Evolutionary conservation across 2,329 filamentous ascomycete species (phyloP).

Genomic region (Fusarium sp.): DNA sequence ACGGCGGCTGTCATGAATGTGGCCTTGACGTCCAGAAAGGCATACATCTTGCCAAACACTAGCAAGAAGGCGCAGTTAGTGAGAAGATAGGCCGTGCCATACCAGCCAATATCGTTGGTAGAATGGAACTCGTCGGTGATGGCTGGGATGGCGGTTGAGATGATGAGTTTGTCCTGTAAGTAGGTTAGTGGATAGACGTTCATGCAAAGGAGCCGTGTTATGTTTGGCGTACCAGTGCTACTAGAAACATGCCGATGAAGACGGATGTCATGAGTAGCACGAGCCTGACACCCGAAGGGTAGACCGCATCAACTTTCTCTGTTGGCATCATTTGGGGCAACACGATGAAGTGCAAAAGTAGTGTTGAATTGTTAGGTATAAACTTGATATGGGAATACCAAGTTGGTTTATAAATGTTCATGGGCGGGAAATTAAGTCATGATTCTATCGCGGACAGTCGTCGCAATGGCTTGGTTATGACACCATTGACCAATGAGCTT

Average conservation of each 20-base stretch:
- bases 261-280: constrained; percentile 10
- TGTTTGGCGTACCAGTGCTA: constrained; percentile 3
- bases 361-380: neutral
- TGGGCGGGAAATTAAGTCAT: neutral
- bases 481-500: constrained; percentile 27
- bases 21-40: constrained; percentile 51
- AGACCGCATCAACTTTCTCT: neutral
- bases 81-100: constrained; percentile 53
- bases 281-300: constrained; percentile 8
- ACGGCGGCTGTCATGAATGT: constrained; percentile 43
- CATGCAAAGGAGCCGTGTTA: neutral
- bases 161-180: constrained; percentile 52
- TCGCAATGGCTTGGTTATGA: neutral
- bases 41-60: constrained; percentile 56
- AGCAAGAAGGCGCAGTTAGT: constrained; percentile 54
- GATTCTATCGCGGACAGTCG: neutral
- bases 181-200: neutral
- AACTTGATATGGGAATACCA: neutral
- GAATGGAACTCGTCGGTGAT: constrained; percentile 50
- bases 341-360: neutral
- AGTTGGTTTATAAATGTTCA: neutral
- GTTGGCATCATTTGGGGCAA: neutral
- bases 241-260: constrained; percentile 21
- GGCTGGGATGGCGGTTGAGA: constrained; percentile 54
- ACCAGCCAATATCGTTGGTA: constrained; percentile 47